Conservation (phyloP, 768 basidiomycete species). For the Rhizopogon roseolus region DNA sequence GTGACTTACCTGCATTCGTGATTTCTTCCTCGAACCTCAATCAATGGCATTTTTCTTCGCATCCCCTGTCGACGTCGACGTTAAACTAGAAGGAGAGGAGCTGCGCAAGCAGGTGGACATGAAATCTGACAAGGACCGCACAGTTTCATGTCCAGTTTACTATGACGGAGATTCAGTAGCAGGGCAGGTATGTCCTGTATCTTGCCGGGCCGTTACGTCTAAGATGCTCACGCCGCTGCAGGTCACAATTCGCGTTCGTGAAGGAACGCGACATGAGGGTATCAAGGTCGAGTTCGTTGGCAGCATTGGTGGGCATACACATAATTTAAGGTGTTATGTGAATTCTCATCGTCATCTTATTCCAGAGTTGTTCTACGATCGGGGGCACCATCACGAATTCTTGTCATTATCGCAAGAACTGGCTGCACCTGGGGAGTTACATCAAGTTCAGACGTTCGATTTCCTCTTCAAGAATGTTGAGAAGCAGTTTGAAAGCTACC, state of each 20-base stretch:
- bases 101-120: slow-evolving; percentile 84
- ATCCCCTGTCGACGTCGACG: slow-evolving; percentile 85
- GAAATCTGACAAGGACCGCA: slow-evolving; percentile 86
- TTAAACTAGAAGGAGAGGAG: slow-evolving; percentile 86
- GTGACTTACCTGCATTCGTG: not conserved
- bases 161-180: slow-evolving; percentile 92
- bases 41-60: slow-evolving; percentile 85
- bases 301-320: slow-evolving; percentile 68
- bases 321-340: not conserved
- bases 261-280: slow-evolving; percentile 97
- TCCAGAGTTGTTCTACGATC: slow-evolving; percentile 89
- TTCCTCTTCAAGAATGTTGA: slow-evolving; percentile 99
- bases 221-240: slow-evolving; percentile 23
- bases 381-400: slow-evolving; percentile 98
- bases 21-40: not conserved
- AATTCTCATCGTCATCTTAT: not conserved
- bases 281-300: slow-evolving; percentile 98
- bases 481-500: slow-evolving; percentile 98
- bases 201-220: not conserved
- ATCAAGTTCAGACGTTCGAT: slow-evolving; percentile 93
- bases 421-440: slow-evolving; percentile 94
- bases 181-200: slow-evolving; percentile 62
- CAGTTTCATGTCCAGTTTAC: slow-evolving; percentile 83
- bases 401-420: slow-evolving; percentile 93
- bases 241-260: slow-evolving; percentile 85